These are phyloP conservation scores for Didymella arachidicola DNA, from an alignment of 2,329 filamentous ascomycete genomes.

Conservation along the genomic window DNA sequence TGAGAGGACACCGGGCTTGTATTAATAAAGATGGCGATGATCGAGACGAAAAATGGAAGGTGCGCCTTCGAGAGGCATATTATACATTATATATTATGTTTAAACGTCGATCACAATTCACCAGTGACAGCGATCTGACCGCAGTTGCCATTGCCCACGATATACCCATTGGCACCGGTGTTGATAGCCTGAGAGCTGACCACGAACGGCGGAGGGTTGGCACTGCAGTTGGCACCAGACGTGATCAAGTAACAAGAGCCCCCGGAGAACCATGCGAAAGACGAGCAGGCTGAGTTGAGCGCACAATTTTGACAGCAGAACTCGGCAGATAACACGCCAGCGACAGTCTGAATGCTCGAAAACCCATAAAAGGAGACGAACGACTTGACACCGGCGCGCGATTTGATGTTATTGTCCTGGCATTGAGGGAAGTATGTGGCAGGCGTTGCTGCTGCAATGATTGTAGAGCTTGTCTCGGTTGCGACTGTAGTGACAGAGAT, in stretches of 20 bases:
- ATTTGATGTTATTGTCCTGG: no score
- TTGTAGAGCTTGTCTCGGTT: no score
- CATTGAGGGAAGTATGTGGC: no score
- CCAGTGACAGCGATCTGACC: not conserved
- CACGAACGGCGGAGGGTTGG: not conserved
- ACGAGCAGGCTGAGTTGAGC: no score
- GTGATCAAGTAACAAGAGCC: not conserved
- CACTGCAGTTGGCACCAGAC: not conserved
- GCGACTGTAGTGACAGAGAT: no score
- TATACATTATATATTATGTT: not conserved
- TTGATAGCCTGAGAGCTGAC: not conserved
- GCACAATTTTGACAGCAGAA: no score
- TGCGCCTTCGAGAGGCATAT: not conserved
- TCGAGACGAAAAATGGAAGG: not conserved
- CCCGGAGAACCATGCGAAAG: not conserved
- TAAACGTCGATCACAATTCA: not conserved
- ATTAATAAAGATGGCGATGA: not conserved
- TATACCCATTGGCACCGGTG: not conserved
- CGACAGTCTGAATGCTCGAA: no score
- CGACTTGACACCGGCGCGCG: no score
- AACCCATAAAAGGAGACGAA: no score
- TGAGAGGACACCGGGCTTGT: not conserved
- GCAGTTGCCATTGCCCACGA: not conserved
- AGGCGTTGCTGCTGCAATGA: no score
- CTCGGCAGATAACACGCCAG: no score